Percentiles rank a stretch among this genome's conserved stretches.
These are phyloP conservation scores for Phaeophleospora eucalypticola DNA, from an alignment of 2,329 filamentous ascomycete species.

Conservation along the genomic window DNA sequence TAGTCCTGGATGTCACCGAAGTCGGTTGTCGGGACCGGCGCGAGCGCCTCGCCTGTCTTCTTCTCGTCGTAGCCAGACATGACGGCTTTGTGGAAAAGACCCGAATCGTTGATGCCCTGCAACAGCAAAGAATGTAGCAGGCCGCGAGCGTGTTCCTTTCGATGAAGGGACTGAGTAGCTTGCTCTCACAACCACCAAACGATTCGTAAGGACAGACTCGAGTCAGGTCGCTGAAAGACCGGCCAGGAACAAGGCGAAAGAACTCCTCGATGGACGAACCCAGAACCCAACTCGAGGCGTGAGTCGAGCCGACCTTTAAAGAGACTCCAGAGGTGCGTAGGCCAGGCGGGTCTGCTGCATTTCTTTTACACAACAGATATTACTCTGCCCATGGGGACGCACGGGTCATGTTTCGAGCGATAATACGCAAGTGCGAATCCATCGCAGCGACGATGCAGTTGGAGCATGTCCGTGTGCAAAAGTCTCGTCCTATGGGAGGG, in stretches of 20 bases:
- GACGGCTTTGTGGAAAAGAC: not conserved
- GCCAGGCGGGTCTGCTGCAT: not conserved
- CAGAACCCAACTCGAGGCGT: too few species aligned
- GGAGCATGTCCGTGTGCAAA: not conserved
- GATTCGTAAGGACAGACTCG: too few species aligned
- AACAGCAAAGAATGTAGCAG: too few species aligned
- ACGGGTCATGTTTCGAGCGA: not conserved
- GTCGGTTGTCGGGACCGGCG: conserved; percentile 13
- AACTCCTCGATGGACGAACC: too few species aligned
- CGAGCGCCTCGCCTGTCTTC: conserved; percentile 17
- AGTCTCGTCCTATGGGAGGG: not conserved
- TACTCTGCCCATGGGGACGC: not conserved
- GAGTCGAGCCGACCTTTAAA: not conserved
- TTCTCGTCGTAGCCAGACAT: conserved; percentile 13
- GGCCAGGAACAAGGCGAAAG: too few species aligned
- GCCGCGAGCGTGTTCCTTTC: too few species aligned
- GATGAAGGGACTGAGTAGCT: too few species aligned
- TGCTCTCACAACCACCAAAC: too few species aligned
- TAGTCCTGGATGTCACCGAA: conserved; percentile 18
- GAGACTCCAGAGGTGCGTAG: not conserved
- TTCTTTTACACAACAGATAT: not conserved
- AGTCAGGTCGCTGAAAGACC: too few species aligned
- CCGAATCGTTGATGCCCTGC: too few species aligned
- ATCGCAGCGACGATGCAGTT: not conserved
- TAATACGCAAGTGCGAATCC: not conserved